phyloP scores from a whole-genome alignment of 176 grass and related monocot genomes.

The Puccinellia tenuiflora region DNA sequence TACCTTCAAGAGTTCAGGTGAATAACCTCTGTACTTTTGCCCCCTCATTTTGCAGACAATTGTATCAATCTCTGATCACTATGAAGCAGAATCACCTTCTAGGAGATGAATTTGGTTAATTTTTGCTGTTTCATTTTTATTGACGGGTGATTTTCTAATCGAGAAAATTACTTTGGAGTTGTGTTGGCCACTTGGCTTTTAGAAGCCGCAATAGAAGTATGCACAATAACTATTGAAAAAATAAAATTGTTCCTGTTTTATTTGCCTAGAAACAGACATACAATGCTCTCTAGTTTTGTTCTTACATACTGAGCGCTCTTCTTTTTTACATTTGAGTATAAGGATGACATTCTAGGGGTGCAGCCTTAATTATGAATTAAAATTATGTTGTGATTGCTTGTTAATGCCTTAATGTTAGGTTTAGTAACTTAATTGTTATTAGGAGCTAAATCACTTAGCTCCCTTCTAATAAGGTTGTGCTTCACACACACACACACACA shows the following conservation, averaged over 20 bases:
- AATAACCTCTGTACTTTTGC: constrained; percentile 18
- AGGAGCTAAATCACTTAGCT: too few species aligned
- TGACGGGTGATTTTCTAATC: constrained; percentile 2
- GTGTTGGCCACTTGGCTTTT: background rate
- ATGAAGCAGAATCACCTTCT: background rate
- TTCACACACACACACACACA: too few species aligned
- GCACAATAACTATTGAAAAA: background rate
- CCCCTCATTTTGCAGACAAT: background rate
- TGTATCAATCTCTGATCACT: background rate
- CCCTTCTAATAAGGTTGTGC: too few species aligned
- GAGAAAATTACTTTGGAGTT: background rate
- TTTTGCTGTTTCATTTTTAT: background rate
- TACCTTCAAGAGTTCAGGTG: constrained; percentile 99
- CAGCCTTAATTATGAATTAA: background rate
- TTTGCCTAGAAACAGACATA: background rate
- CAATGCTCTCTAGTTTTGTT: background rate
- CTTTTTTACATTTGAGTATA: background rate
- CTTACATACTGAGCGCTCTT: background rate
- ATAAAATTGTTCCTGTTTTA: background rate
- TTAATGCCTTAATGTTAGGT: background rate
- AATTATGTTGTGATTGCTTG: constrained; percentile 11
- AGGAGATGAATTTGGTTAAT: constrained; percentile 10
- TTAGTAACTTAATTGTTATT: background rate
- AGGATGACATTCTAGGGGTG: background rate
- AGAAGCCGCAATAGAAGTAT: background rate